A percentile compares a stretch with the other conserved stretches of the same genome.
Conservation (phyloP, 495 filamentous ascomycete species). For the Oleoguttula mirabilis region DNA sequence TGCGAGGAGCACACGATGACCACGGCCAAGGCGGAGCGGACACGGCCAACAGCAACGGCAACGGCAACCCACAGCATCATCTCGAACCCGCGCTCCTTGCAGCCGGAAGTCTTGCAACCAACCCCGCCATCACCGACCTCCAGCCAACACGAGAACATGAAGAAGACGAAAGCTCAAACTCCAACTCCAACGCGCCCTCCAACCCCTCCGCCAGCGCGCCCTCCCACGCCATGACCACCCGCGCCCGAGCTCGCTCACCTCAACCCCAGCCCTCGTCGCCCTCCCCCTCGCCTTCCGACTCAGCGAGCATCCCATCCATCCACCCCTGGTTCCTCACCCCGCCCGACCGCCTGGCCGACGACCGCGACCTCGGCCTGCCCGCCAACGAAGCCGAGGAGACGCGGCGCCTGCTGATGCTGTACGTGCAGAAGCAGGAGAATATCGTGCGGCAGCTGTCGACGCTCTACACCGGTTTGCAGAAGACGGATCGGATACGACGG, state of each 20-base stretch:
- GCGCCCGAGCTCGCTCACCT: slow-evolving; percentile 45
- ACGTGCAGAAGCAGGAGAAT: slow-evolving; percentile 93
- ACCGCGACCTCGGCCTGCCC: slow-evolving; percentile 70
- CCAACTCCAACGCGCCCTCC: slow-evolving; percentile 24
- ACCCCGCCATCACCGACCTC: slow-evolving; percentile 5
- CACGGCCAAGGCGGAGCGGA: no score
- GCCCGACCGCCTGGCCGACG: slow-evolving; percentile 56
- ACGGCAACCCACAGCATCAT: no score
- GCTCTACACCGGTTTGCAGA: slow-evolving; percentile 62
- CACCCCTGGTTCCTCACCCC: slow-evolving; percentile 82
- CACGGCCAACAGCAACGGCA: no score
- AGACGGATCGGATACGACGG: slow-evolving; percentile 64
- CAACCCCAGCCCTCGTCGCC: slow-evolving; percentile 29
- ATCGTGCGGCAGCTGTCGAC: slow-evolving; percentile 68
- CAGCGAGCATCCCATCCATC: slow-evolving; percentile 39
- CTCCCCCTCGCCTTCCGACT: slow-evolving; percentile 18
- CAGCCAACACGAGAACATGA: not conserved
- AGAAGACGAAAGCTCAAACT: slow-evolving; percentile 17
- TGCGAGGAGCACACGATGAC: no score
- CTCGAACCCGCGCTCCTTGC: no score
- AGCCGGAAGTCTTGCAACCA: no score
- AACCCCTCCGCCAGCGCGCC: slow-evolving; percentile 26
- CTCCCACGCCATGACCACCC: slow-evolving; percentile 59
- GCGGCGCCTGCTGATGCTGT: slow-evolving; percentile 65
- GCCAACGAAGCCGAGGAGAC: slow-evolving; percentile 78